These are phyloP conservation scores for Xylaria multiplex DNA, from an alignment of 2,329 filamentous ascomycete species.

Conservation along the genomic window DNA sequence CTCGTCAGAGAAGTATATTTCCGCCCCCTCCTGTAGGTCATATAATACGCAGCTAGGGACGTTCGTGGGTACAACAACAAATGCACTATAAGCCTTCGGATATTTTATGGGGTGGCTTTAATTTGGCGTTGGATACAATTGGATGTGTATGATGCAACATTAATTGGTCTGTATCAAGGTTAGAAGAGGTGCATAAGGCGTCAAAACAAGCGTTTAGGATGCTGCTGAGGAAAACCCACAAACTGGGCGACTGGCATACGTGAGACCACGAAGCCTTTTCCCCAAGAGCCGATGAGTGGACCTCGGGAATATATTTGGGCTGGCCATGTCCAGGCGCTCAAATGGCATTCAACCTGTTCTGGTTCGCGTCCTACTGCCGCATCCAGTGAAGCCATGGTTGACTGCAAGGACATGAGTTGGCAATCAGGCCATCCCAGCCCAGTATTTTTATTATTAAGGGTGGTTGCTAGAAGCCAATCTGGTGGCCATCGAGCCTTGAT, in stretches of 20 bases:
- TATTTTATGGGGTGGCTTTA: background rate
- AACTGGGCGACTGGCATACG: constrained; percentile 11
- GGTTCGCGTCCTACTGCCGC: constrained; percentile 13
- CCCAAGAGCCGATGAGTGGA: constrained; percentile 9
- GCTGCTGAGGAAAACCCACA: constrained; percentile 10
- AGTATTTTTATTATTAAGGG: constrained; percentile 14
- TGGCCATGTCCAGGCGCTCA: constrained; percentile 15
- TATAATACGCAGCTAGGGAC: constrained; percentile 7
- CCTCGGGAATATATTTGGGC: constrained; percentile 1
- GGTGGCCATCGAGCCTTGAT: constrained; percentile 10
- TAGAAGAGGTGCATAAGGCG: constrained; percentile 4
- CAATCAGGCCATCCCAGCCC: constrained; percentile 19
- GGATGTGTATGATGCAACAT: constrained; percentile 13
- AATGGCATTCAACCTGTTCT: constrained; percentile 14
- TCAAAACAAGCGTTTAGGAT: constrained; percentile 8
- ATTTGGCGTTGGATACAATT: constrained; percentile 4
- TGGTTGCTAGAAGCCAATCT: constrained; percentile 19
- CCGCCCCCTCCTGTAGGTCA: constrained; percentile 7
- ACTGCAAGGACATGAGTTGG: constrained; percentile 24
- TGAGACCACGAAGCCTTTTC: constrained; percentile 20
- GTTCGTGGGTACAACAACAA: constrained; percentile 11
- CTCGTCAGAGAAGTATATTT: constrained; percentile 4
- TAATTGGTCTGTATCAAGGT: constrained; percentile 16
- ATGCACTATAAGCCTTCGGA: background rate
- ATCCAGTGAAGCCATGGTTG: constrained; percentile 13